These are phyloP conservation scores for Cryptosporidium parvum DNA, from an alignment of 169 alveolate genomes.

Conservation along the genomic window DNA sequence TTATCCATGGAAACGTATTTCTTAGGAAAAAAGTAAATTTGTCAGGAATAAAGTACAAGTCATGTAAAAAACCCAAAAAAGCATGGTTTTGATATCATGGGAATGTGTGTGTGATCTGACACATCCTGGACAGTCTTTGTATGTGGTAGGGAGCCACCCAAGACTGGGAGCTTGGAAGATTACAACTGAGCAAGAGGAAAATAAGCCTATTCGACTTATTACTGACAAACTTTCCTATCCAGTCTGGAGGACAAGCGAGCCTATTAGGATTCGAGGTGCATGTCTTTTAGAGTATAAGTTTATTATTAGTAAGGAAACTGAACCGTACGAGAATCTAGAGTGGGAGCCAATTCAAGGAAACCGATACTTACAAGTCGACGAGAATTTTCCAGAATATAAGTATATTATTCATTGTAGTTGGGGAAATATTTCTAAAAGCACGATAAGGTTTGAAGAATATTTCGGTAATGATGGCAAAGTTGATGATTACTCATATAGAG, in stretches of 20 bases:
- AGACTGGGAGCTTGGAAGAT: conserved; percentile 79
- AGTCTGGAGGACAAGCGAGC: conserved; percentile 76
- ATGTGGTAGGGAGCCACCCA: conserved; percentile 77
- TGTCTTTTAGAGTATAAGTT: conserved; percentile 78
- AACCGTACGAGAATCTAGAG: conserved; percentile 11
- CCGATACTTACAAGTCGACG: conserved; percentile 73
- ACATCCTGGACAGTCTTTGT: conserved; percentile 78
- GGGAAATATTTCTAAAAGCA: conserved; percentile 70
- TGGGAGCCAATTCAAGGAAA: conserved; percentile 80
- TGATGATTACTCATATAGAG: neutral
- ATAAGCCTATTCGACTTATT: conserved; percentile 67
- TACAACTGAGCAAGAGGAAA: conserved; percentile 15
- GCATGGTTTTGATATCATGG: conserved; percentile 78
- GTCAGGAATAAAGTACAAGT: neutral
- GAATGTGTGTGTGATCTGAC: conserved; percentile 79
- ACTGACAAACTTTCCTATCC: conserved; percentile 80
- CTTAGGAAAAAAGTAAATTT: neutral
- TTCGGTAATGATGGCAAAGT: neutral
- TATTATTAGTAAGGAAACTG: conserved; percentile 51
- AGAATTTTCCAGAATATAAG: conserved; percentile 49
- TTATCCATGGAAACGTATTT: conserved; percentile 29
- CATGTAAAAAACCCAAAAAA: conserved; percentile 8
- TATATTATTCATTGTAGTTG: conserved; percentile 73
- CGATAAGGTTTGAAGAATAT: conserved; percentile 61
- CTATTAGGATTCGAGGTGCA: conserved; percentile 55